Evolutionary conservation across 2,329 filamentous ascomycete genomes (phyloP).

Genomic region (Esteya vermicola): DNA sequence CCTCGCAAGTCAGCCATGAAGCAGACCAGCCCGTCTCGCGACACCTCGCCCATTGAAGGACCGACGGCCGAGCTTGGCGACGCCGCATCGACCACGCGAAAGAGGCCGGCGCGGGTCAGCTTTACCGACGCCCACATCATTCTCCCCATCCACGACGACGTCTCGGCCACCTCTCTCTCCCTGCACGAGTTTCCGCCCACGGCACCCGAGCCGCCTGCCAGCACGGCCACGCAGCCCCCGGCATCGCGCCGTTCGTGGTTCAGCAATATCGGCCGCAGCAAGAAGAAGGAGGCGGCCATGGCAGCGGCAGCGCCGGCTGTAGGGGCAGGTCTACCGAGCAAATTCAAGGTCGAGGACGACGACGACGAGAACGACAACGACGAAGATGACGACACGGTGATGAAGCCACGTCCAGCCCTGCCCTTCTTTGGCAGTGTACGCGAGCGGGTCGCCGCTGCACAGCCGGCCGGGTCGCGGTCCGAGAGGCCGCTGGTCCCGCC

Average conservation of each 20-base stretch:
- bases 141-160: slow-evolving; percentile 31
- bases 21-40: slow-evolving; percentile 39
- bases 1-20: slow-evolving; percentile 69
- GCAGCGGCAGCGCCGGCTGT: slow-evolving; percentile 9
- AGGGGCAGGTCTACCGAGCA: background rate
- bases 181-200: slow-evolving; percentile 1
- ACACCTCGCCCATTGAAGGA: slow-evolving; percentile 35
- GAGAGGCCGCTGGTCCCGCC: slow-evolving; percentile 41
- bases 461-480: no score
- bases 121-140: slow-evolving; percentile 56
- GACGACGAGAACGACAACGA: slow-evolving; percentile 36
- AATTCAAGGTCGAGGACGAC: background rate
- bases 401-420: slow-evolving; percentile 60
- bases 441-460: no score
- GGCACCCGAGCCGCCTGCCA: slow-evolving; percentile 1
- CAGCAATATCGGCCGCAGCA: slow-evolving; percentile 29
- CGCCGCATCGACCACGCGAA: slow-evolving; percentile 24
- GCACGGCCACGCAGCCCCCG: background rate
- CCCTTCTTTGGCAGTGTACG: slow-evolving; percentile 64
- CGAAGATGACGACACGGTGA: slow-evolving; percentile 50
- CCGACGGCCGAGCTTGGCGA: slow-evolving; percentile 13
- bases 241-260: slow-evolving; percentile 34
- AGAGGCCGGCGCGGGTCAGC: slow-evolving; percentile 60
- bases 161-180: slow-evolving; percentile 13
- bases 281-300: slow-evolving; percentile 32